Evolutionary conservation across 2,329 filamentous ascomycete genomes (phyloP), one percentile per base, ranked within the genome.

Genomic region (Colletotrichum sp.): DNA sequence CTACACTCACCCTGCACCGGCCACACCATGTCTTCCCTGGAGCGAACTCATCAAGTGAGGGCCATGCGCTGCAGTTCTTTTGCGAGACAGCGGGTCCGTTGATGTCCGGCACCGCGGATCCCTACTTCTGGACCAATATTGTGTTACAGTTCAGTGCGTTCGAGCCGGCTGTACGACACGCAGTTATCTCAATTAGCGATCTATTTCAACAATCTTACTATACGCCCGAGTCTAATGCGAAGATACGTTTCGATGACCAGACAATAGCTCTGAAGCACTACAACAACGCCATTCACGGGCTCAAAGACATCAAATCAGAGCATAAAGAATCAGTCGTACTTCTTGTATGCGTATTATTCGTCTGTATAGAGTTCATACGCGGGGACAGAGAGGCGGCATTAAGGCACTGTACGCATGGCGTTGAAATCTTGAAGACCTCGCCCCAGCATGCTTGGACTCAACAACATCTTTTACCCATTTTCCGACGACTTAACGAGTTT

Each of bases 351-450:
- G 80, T 90, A 0, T 80, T 91, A 21, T 90, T 90, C 74, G 87
- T 89, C 18, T 89, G 89, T 77, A 87, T 91, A 66, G 90, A 91
- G 80, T 89, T 89, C 77, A 82, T 91, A 70, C 88, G 62, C 12
- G 68, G 57, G 16, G 64, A 72, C 10, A 59, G 60, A 12, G 59
- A 65, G 13, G 64, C 71, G 5, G 74, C 74, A 8, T 59, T 76
- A 18, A 66, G 36, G 6, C 74, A 76, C 26, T 75, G 74, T 49
- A 75, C 65, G 18, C 74, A 76, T 34, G 74, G 74, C 24, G 71
- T 76, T 15, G 71, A 59, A 12, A 69, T 76, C 8, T 44, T 76
- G 12, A 63, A 66, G 18, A 75, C 63, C 18, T 28, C 55, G 44
- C 57, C 30, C 26, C 66, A 75, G 57, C 67, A 75, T 12, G 64